Evolutionary conservation across 495 filamentous ascomycete species (phyloP).

Genomic region (Rostrohypoxylon terebratum): DNA sequence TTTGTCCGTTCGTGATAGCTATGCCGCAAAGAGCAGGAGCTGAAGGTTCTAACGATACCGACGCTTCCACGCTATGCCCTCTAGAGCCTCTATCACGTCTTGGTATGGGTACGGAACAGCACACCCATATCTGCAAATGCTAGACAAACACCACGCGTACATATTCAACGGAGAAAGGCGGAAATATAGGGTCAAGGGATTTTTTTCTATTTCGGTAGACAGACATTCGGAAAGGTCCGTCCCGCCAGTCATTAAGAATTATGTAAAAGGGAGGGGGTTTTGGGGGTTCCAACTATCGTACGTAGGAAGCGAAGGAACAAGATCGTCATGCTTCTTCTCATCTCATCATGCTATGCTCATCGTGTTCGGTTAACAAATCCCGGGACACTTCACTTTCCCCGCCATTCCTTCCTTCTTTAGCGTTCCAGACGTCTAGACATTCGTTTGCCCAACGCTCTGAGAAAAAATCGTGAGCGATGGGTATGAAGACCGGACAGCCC

Average conservation of each 20-base stretch:
- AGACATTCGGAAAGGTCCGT: slow-evolving; percentile 11
- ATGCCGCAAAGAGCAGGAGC: slow-evolving; percentile 1
- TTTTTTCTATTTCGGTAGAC: neutral
- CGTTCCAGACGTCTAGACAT: slow-evolving; percentile 5
- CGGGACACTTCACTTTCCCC: neutral
- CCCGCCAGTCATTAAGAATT: slow-evolving; percentile 34
- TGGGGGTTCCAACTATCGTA: slow-evolving; percentile 29
- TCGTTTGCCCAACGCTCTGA: neutral
- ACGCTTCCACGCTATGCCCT: neutral
- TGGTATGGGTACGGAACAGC: neutral
- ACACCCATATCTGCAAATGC: neutral
- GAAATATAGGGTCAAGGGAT: neutral
- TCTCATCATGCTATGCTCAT: slow-evolving; percentile 26
- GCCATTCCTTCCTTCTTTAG: slow-evolving; percentile 29
- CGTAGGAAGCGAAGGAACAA: slow-evolving; percentile 15
- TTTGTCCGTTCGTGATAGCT: neutral
- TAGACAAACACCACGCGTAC: neutral
- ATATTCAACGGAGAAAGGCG: neutral
- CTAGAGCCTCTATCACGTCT: neutral
- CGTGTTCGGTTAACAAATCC: slow-evolving; percentile 3
- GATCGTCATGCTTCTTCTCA: slow-evolving; percentile 12
- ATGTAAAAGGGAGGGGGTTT: slow-evolving; percentile 15
- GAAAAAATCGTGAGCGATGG: neutral
- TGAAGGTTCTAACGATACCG: neutral
- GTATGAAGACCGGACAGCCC: neutral